These are phyloP conservation scores for Sesbania bispinosa DNA, from an alignment of 306 rosid genomes.

Conservation along the genomic window DNA sequence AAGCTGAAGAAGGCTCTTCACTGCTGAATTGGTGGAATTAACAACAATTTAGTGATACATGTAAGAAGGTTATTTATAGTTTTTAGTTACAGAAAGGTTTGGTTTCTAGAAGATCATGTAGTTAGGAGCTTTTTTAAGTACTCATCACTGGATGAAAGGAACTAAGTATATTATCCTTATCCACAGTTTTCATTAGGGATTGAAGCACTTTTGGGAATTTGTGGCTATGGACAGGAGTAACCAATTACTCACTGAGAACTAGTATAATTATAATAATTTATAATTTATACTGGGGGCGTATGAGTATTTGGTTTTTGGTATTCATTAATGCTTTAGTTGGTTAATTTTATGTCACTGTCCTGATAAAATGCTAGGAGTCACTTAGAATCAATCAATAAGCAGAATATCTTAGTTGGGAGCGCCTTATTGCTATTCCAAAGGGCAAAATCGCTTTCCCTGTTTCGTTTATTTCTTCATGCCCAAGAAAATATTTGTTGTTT, in stretches of 20 bases:
- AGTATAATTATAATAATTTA: background rate
- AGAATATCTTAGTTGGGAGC: background rate
- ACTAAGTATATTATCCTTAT: background rate
- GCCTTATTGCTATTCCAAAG: background rate
- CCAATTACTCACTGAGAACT: background rate
- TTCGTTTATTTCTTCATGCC: background rate
- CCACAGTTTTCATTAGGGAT: background rate
- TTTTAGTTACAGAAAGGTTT: slow-evolving; percentile 10
- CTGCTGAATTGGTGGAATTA: slow-evolving; percentile 21
- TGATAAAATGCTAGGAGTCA: background rate
- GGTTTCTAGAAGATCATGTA: slow-evolving; percentile 1
- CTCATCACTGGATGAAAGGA: background rate
- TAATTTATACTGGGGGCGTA: background rate
- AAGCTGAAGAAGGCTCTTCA: background rate
- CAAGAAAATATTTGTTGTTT: background rate
- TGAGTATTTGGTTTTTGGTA: background rate
- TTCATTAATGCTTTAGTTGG: background rate
- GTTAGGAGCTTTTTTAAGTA: background rate
- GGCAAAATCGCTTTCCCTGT: background rate
- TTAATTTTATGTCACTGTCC: background rate
- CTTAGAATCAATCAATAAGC: background rate
- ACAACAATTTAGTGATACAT: slow-evolving; percentile 6
- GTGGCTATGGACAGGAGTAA: background rate
- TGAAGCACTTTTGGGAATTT: background rate
- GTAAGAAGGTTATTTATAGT: slow-evolving; percentile 18